phyloP scores from a whole-genome alignment of 2,329 filamentous ascomycete genomes.

The Diaporthe capsici region DNA sequence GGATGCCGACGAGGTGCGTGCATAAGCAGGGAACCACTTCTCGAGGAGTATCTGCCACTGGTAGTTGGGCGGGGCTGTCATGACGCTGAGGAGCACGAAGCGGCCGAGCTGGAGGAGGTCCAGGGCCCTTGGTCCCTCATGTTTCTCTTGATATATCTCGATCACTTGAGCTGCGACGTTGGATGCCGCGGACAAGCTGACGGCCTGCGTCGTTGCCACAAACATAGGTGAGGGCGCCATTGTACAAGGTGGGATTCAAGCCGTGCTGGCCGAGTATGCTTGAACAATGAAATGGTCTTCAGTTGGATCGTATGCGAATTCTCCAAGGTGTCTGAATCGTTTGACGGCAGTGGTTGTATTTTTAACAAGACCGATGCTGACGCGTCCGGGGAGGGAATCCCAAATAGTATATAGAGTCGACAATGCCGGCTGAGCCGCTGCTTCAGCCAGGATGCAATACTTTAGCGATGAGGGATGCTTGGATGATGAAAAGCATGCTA shows the following conservation, averaged over 20 bases:
- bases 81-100: slow-evolving; percentile 66
- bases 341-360: neutral
- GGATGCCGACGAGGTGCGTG: slow-evolving; percentile 26
- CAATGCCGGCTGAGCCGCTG: neutral
- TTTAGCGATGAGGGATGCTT: neutral
- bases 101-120: slow-evolving; percentile 64
- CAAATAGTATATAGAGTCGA: neutral
- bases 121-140: slow-evolving; percentile 56
- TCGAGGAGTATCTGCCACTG: slow-evolving; percentile 71
- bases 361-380: neutral
- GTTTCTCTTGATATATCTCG: slow-evolving; percentile 59
- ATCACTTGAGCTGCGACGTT: slow-evolving; percentile 70
- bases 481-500: neutral
- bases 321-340: neutral
- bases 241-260: slow-evolving; percentile 35
- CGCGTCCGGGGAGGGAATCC: neutral
- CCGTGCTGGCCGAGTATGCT: neutral
- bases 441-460: neutral
- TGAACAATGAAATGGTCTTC: neutral
- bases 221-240: slow-evolving; percentile 64
- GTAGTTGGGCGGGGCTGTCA: slow-evolving; percentile 70
- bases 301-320: neutral
- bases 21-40: slow-evolving; percentile 64
- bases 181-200: slow-evolving; percentile 64
- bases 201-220: slow-evolving; percentile 67